Conservation (phyloP, 768 basidiomycete genomes). For the Tephrocybe sp. region DNA sequence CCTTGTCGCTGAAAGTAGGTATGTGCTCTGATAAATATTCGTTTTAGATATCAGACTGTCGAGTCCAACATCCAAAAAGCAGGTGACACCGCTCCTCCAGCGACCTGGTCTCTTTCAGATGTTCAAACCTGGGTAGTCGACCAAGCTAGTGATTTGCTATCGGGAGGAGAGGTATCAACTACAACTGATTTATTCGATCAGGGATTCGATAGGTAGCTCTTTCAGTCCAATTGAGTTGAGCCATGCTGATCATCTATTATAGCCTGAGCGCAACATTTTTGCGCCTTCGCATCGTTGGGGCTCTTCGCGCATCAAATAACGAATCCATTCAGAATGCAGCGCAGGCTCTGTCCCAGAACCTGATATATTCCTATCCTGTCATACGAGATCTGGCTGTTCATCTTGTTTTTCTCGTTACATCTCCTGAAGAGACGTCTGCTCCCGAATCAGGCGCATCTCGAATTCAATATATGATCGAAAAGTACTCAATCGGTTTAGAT, state of each 20-base stretch:
- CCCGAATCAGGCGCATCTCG: not conserved
- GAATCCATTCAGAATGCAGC: slow-evolving; percentile 8
- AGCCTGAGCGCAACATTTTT: not conserved
- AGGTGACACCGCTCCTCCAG: slow-evolving; percentile 24
- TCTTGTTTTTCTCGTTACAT: not conserved
- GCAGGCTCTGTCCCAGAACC: slow-evolving; percentile 28
- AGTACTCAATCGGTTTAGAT: slow-evolving; percentile 27
- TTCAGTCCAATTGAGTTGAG: too few species aligned
- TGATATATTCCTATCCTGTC: slow-evolving; percentile 44
- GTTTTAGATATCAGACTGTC: not conserved
- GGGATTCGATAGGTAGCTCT: not conserved
- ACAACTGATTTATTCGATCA: not conserved
- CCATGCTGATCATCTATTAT: not conserved
- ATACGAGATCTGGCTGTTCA: slow-evolving; percentile 17
- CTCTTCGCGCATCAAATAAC: not conserved
- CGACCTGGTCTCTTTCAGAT: slow-evolving; percentile 18
- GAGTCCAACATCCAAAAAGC: not conserved
- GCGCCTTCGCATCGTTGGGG: not conserved
- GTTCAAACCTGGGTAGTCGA: slow-evolving; percentile 23
- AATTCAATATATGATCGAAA: slow-evolving; percentile 36
- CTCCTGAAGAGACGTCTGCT: not conserved
- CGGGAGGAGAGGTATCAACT: too few species aligned
- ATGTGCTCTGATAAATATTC: not conserved
- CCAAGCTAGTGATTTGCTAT: slow-evolving; percentile 32
- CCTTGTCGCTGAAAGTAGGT: not conserved